These are phyloP conservation scores for Verticillium nonalfalfae DNA, from an alignment of 2,329 filamentous ascomycete species.

Conservation along the genomic window DNA sequence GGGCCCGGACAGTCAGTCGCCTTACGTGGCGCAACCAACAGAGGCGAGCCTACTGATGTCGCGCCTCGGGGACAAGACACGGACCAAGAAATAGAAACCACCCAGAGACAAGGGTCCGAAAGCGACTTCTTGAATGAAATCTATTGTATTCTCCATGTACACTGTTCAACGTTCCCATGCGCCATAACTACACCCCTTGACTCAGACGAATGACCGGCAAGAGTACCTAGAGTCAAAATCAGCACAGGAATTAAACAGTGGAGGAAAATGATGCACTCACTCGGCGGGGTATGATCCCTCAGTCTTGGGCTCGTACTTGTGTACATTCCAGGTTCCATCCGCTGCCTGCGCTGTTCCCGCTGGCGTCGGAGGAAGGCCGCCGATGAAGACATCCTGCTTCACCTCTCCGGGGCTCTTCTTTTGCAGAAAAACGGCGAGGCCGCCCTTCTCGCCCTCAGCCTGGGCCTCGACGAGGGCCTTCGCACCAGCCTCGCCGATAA, in stretches of 20 bases:
- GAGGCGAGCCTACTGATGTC: too few species aligned
- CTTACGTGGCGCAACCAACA: too few species aligned
- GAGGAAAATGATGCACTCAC: slow-evolving; percentile 41
- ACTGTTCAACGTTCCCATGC: slow-evolving; percentile 16
- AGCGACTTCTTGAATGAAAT: slow-evolving; percentile 13
- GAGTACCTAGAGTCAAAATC: slow-evolving; percentile 45
- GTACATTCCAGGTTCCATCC: slow-evolving; percentile 53
- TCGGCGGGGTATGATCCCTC: slow-evolving; percentile 65
- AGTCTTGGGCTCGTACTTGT: slow-evolving; percentile 58
- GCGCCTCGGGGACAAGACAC: too few species aligned
- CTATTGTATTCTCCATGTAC: slow-evolving; percentile 20
- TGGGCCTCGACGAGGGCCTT: slow-evolving; percentile 68
- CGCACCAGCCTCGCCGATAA: slow-evolving; percentile 57
- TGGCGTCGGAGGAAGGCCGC: slow-evolving; percentile 83
- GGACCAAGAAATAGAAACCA: too few species aligned
- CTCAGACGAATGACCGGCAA: slow-evolving; percentile 55
- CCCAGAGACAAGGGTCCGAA: not conserved
- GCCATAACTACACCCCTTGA: slow-evolving; percentile 11
- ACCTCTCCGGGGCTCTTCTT: slow-evolving; percentile 44
- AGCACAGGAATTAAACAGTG: slow-evolving; percentile 17
- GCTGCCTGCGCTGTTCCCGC: slow-evolving; percentile 54
- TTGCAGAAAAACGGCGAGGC: slow-evolving; percentile 69
- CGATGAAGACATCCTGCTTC: slow-evolving; percentile 56
- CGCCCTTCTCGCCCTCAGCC: slow-evolving; percentile 65
- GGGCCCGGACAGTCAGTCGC: too few species aligned